Conservation (phyloP, 495 filamentous ascomycete species). For the Chaetomium tenue region DNA sequence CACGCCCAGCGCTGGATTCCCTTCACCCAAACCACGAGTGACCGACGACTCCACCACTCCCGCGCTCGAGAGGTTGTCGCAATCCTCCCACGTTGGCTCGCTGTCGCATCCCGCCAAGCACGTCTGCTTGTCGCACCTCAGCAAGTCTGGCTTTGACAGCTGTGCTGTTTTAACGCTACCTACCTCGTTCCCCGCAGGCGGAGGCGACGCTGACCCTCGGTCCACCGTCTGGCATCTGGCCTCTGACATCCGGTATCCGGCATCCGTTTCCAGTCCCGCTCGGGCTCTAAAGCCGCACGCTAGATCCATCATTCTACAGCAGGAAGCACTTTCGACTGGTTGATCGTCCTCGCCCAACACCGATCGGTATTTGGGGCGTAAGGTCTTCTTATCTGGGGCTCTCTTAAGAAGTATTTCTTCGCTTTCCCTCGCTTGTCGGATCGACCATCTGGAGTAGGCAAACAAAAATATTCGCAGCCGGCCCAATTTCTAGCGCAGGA, state of each 20-base stretch:
- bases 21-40: constrained; percentile 22
- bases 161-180: constrained; percentile 19
- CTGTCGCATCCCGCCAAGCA: constrained; percentile 21
- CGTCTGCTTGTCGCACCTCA: background rate
- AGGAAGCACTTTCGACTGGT: constrained; percentile 14
- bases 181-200: constrained; percentile 20
- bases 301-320: constrained; percentile 24
- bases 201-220: constrained; percentile 3
- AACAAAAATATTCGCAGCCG: background rate
- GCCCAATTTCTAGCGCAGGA: background rate
- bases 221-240: constrained; percentile 7
- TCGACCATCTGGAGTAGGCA: background rate
- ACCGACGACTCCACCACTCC: constrained; percentile 19
- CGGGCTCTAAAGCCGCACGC: constrained; percentile 26
- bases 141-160: constrained; percentile 15
- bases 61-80: constrained; percentile 26
- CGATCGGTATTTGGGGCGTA: background rate
- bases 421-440: constrained; percentile 1
- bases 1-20: constrained; percentile 9
- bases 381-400: background rate
- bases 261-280: constrained; percentile 20
- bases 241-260: background rate
- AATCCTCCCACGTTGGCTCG: constrained; percentile 20
- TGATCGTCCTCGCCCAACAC: constrained; percentile 6
- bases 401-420: constrained; percentile 11